Conservation (phyloP, 352 stramenopile genomes). For the Pythium rishiriense region DNA sequence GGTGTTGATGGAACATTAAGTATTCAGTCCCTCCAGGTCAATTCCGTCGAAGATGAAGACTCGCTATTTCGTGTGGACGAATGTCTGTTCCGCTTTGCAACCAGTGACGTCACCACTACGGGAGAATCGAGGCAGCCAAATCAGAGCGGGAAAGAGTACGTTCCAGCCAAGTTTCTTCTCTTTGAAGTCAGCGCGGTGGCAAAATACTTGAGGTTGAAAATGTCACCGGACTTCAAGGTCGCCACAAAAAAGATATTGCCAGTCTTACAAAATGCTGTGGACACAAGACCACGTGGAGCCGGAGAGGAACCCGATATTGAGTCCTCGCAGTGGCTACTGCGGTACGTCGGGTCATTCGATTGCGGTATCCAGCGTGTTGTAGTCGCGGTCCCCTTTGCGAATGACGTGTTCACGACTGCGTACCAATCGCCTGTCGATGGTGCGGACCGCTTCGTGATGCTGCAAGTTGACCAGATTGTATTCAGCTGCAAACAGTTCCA, state of each 20-base stretch:
- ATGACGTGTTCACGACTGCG: slow-evolving; percentile 10
- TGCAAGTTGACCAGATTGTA: slow-evolving; percentile 30
- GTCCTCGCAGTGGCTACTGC: slow-evolving; percentile 36
- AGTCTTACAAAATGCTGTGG: slow-evolving; percentile 40
- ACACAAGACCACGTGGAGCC: slow-evolving; percentile 30
- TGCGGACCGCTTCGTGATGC: slow-evolving; percentile 16
- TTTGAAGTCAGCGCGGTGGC: slow-evolving; percentile 39
- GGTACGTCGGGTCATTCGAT: slow-evolving; percentile 54
- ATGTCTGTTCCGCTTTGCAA: slow-evolving; percentile 38
- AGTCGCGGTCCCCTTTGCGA: slow-evolving; percentile 38
- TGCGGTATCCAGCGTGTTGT: slow-evolving; percentile 39
- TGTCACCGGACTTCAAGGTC: slow-evolving; percentile 8
- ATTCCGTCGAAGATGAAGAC: background rate
- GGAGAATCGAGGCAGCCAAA: background rate
- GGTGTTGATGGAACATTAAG: slow-evolving; percentile 36
- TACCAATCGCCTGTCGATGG: background rate
- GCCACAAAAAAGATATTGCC: slow-evolving; percentile 17
- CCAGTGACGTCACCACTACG: slow-evolving; percentile 33
- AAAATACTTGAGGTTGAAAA: slow-evolving; percentile 21
- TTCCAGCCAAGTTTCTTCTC: slow-evolving; percentile 22
- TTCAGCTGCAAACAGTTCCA: slow-evolving; percentile 60
- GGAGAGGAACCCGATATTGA: background rate
- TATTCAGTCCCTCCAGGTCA: slow-evolving; percentile 15
- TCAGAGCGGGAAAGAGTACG: background rate
- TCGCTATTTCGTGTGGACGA: slow-evolving; percentile 11